These are phyloP conservation scores for Aspergillus transmontanensis DNA, from an alignment of 2,329 filamentous ascomycete species.

Conservation along the genomic window DNA sequence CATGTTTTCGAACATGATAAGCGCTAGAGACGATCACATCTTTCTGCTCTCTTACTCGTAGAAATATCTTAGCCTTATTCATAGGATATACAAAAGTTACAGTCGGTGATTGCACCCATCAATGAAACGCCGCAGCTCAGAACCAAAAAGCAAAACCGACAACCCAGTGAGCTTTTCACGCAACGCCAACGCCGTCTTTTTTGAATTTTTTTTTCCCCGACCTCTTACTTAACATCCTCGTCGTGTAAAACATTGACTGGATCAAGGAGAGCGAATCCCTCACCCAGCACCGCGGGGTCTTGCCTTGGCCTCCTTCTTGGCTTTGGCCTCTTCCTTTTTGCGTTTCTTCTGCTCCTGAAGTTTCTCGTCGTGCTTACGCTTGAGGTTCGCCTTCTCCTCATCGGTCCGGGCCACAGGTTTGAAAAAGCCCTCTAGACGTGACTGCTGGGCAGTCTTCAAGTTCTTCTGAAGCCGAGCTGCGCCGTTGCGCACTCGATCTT, in stretches of 20 bases:
- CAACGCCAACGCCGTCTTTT: constrained; percentile 1
- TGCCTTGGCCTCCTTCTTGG: constrained; percentile 86
- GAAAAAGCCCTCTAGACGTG: constrained; percentile 93
- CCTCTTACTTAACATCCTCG: neutral
- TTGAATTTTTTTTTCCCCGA: neutral
- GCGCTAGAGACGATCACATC: neutral
- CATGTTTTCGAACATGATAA: neutral
- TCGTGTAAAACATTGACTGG: neutral
- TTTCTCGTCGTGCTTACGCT: constrained; percentile 93
- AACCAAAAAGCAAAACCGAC: neutral
- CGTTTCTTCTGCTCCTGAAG: constrained; percentile 93
- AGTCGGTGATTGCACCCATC: neutral
- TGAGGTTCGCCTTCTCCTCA: constrained; percentile 78
- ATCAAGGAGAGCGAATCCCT: neutral
- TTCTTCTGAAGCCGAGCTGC: constrained; percentile 84
- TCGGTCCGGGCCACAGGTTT: constrained; percentile 88
- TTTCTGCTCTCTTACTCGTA: neutral
- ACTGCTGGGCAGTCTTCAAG: constrained; percentile 86
- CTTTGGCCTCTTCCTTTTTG: constrained; percentile 89
- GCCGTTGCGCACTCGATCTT: constrained; percentile 83
- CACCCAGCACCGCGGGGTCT: constrained; percentile 70
- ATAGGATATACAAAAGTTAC: neutral
- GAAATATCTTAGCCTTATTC: neutral
- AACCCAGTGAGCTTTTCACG: neutral
- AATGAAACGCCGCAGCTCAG: neutral